Conservation (phyloP, 805 yeast genomes). For the Kodamaea restingae region DNA sequence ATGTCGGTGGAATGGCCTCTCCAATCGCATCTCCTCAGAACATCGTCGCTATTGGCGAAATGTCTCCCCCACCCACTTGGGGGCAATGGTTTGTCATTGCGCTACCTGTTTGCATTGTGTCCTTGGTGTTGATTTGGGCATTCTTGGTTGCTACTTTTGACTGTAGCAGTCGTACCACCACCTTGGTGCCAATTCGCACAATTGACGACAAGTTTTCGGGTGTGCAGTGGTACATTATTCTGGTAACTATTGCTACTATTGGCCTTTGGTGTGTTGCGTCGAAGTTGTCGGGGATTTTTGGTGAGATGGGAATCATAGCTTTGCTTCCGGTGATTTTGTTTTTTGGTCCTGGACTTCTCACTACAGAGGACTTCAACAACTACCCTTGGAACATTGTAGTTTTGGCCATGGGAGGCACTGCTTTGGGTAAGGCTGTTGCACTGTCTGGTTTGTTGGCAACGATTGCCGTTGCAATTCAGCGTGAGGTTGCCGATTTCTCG, state of each 20-base stretch:
- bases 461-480: conserved; percentile 68
- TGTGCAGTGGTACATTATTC: conserved; percentile 71
- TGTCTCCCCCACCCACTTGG: conserved; percentile 52
- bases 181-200: conserved; percentile 54
- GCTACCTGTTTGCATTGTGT: conserved; percentile 42
- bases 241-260: conserved; percentile 69
- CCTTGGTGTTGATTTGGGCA: conserved; percentile 43
- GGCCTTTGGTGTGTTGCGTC: conserved; percentile 87
- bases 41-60: conserved; percentile 50
- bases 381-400: conserved; percentile 96
- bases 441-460: conserved; percentile 82
- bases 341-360: conserved; percentile 84
- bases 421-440: conserved; percentile 91
- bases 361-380: conserved; percentile 89
- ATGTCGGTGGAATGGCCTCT: conserved; percentile 52
- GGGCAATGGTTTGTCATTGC: conserved; percentile 55
- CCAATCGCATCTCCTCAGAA: conserved; percentile 56
- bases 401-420: conserved; percentile 97
- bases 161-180: conserved; percentile 42
- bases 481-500: conserved; percentile 60
- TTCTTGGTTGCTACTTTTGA: conserved; percentile 54
- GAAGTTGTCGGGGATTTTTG: conserved; percentile 65
- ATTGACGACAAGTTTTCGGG: conserved; percentile 63
- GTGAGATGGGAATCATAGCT: conserved; percentile 97
- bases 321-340: conserved; percentile 85